Evolutionary conservation across 2,329 filamentous ascomycete genomes (phyloP).

Genomic region (Cadophora gregata): DNA sequence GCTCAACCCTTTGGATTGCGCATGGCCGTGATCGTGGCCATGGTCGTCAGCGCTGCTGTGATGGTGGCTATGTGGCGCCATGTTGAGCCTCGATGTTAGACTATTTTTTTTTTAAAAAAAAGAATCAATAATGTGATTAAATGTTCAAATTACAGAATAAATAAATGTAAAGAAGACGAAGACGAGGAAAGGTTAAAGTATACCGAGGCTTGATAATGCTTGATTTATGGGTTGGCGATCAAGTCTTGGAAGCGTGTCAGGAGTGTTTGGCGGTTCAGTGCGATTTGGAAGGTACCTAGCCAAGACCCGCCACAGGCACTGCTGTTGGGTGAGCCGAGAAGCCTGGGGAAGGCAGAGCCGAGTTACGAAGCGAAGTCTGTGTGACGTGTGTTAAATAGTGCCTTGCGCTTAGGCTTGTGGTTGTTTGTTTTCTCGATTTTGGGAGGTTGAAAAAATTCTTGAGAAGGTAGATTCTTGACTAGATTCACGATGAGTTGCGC

Average conservation of each 20-base stretch:
- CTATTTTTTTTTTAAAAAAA: background rate
- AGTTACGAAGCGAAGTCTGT: background rate
- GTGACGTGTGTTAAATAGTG: background rate
- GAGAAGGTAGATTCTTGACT: too few relatives aligned
- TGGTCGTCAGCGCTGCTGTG: background rate
- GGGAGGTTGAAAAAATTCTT: background rate
- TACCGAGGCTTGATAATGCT: constrained; percentile 1
- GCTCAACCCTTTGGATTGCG: constrained; percentile 15
- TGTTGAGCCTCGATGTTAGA: background rate
- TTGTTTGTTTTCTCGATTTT: constrained; percentile 1
- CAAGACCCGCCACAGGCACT: background rate
- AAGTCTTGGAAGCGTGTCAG: constrained; percentile 1
- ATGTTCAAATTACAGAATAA: background rate
- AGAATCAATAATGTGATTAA: background rate
- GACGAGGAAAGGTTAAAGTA: background rate
- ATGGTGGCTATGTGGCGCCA: constrained; percentile 8
- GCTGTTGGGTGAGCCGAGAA: background rate
- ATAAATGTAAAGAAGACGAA: background rate
- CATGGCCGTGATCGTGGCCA: background rate
- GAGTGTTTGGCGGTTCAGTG: background rate
- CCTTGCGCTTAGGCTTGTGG: background rate
- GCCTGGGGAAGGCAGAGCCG: constrained; percentile 3
- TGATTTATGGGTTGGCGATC: constrained; percentile 2
- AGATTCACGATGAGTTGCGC: too few relatives aligned
- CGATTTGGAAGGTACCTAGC: too few relatives aligned